These are phyloP conservation scores for Xerocomellus intermedius DNA, from an alignment of 768 basidiomycete species.

Conservation along the genomic window DNA sequence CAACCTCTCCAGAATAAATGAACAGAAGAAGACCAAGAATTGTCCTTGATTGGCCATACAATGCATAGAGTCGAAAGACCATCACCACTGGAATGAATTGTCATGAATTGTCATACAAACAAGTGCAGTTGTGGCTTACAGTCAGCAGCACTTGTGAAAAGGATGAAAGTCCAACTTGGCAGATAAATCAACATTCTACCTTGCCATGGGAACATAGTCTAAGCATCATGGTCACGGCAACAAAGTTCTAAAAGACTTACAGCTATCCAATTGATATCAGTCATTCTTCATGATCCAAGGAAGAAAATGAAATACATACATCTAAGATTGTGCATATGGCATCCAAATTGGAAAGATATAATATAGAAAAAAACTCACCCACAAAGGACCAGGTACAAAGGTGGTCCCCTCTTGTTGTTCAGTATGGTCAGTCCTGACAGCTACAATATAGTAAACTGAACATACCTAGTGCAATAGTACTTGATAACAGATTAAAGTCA, in stretches of 20 bases:
- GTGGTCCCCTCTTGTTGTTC: neutral
- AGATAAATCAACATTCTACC: neutral
- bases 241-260: neutral
- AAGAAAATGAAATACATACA: neutral
- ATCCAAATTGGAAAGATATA: neutral
- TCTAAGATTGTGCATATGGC: neutral
- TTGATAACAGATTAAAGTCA: neutral
- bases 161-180: neutral
- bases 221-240: neutral
- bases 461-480: neutral
- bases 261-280: neutral
- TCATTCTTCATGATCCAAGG: no score
- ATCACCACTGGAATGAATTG: constrained; percentile 3
- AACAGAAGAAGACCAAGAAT: neutral
- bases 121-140: neutral
- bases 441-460: no score
- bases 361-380: neutral
- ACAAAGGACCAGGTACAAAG: constrained; percentile 4
- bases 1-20: neutral
- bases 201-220: neutral
- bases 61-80: constrained; percentile 11
- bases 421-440: neutral
- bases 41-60: neutral
- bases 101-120: neutral
- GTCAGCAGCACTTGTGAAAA: neutral